Base-by-base conservation (phyloP, 768 basidiomycete species). In the Xanthoconium purpureum region DNA sequence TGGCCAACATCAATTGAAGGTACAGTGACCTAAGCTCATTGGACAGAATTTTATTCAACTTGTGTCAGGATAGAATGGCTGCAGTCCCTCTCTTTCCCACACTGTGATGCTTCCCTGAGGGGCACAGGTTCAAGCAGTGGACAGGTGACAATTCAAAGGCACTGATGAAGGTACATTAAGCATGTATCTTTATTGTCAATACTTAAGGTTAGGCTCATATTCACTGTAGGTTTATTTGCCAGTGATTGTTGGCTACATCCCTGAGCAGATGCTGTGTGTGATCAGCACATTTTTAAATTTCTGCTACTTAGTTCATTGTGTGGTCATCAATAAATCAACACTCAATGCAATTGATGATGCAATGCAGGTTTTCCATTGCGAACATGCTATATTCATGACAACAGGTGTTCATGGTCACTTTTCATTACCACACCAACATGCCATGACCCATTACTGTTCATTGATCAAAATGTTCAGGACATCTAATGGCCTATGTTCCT, bases 401-500 rank as follows among this genome's bases (percentile, higher is more conserved):
- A 24, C 18, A 20, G 47, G 33, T 4, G 33, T 35, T 1, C 33
- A 7, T 4, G 2, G 13, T 20, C 33, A 36, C 13, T 65, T 71
- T 24, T 68, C 62, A 1, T 61, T 74, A 1, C 74, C 72, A 0
- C 57, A 63, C 0, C 74, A 77, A 42, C 75, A 76, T 20, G 61
- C 73, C 0, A 46, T 75, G 1, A 39, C 42, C 1, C 75, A 77
- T 30, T 77, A 73, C 12, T 18, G n/a, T 3, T 12, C n/a, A 2
- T 9, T 47, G 9, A 47, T 47, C 5, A 11, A 47, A 30, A 18
- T 47, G 32, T 47, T n/a, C 20, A n/a, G 46, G 1, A 33, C 18
- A 0, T 33, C 46, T 5, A 47, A 47, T 35, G 46, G 46, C 0
- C 6, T 47, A 6, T 47, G 46, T 9, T 47, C 46, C 6, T 47